Percentiles rank a stretch among this genome's conserved stretches.
Evolutionary conservation across 1,284 basidiomycete genomes (phyloP).

Genomic region (Apiotrichum domesticum): DNA sequence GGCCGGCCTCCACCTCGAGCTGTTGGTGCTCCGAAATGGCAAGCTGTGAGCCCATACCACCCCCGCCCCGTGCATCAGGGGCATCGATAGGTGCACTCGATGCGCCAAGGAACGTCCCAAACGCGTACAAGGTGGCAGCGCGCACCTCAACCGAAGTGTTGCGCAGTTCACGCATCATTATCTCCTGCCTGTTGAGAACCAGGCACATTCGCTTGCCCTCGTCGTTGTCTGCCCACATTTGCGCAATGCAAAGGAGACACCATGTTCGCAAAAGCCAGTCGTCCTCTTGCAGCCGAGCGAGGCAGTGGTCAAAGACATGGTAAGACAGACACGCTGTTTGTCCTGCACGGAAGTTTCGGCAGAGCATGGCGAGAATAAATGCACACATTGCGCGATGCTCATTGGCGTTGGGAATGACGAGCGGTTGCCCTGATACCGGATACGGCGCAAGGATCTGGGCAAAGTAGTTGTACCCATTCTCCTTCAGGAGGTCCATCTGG

Average conservation of each 20-base stretch:
- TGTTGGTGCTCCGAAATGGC: slow-evolving; percentile 67
- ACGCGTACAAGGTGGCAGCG: slow-evolving; percentile 81
- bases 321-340: slow-evolving; percentile 81
- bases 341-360: slow-evolving; percentile 78
- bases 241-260: slow-evolving; percentile 87
- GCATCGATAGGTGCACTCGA: slow-evolving; percentile 61
- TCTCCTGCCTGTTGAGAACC: slow-evolving; percentile 68
- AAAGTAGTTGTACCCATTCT: slow-evolving; percentile 83
- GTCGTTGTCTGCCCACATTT: slow-evolving; percentile 90
- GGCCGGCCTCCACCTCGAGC: slow-evolving; percentile 54
- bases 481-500: slow-evolving; percentile 82
- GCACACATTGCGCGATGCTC: slow-evolving; percentile 99
- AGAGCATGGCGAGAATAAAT: slow-evolving; percentile 89
- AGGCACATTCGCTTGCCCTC: slow-evolving; percentile 84
- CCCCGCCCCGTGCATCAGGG: slow-evolving; percentile 63
- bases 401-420: slow-evolving; percentile 77
- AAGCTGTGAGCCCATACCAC: slow-evolving; percentile 77
- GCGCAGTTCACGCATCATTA: slow-evolving; percentile 71
- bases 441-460: slow-evolving; percentile 62
- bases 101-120: slow-evolving; percentile 90
- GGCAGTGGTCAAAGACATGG: slow-evolving; percentile 83
- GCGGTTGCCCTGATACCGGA: slow-evolving; percentile 32
- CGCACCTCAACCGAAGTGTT: slow-evolving; percentile 92
- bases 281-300: slow-evolving; percentile 71
- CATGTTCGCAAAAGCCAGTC: slow-evolving; percentile 92